Base-by-base conservation (phyloP, 2,329 filamentous ascomycete genomes). In the Alternaria gansuensis region DNA sequence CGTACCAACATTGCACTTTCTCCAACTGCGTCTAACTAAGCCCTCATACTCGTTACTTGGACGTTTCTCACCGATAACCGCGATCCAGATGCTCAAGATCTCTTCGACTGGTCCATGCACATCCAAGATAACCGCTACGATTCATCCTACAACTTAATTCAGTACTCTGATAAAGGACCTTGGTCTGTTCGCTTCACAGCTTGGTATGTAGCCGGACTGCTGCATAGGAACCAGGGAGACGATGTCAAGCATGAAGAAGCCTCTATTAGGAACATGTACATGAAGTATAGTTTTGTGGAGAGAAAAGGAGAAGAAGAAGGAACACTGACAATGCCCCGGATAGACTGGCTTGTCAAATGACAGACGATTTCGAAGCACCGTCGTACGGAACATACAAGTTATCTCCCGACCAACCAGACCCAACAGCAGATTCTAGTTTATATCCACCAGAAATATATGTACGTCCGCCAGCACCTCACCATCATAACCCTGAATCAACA, bases 131-230 rank as follows among this genome's bases (percentile, higher is more conserved):
- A 69, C 2, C 68, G 80, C 40, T 82, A 74, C 51, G 80, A 82
- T 59, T 65, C 73, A 7, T 76, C 72, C 2, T 82, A 82, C 62
- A 78, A 80, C 23, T 78, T 77, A 44, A 75, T 82, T 24, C 76
- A 68, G 60, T 82, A 81, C 50, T 71, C 72, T 10, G 77, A 81
- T 45, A 79, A 77, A 3, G 80, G 81, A 0, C 76, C 76, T 21
- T 81, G 79, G 77, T 79, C 75, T 3, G 69, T 76, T 33, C 73
- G 80, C 9, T 82, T 82, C 48, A 81, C 79, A 1, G 77, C 78
- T 0, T 81, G 79, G 79, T 80, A 81, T 46, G 65, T 77, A 3
- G 68, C 77, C 0, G 79, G 79, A 1, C 58, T 81, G 14, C 54
- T 80, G 28, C 64, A 77, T 39, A 74, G 78, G 3, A 75, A 76